These are phyloP conservation scores for Mortierella sp. DNA, from an alignment of 371 early-diverging fungal species.

Conservation along the genomic window DNA sequence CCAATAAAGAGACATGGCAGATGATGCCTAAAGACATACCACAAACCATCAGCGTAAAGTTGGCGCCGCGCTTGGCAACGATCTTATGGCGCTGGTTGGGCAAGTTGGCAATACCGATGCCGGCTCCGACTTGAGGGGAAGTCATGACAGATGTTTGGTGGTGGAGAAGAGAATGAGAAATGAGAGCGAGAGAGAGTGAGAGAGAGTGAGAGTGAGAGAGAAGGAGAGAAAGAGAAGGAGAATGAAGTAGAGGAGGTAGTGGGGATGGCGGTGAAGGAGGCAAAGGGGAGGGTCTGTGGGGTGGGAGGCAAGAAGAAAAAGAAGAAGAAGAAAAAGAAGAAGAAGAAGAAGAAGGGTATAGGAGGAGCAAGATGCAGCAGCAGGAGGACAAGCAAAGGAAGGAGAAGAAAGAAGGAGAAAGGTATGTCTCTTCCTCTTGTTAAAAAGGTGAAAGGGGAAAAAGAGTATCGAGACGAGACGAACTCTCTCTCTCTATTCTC, in stretches of 20 bases:
- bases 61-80: slow-evolving; percentile 92
- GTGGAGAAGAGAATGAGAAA: neutral
- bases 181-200: neutral
- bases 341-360: neutral
- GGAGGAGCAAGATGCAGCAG: neutral
- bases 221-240: slow-evolving; percentile 2
- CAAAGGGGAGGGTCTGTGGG: neutral
- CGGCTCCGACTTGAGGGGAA: slow-evolving; percentile 66
- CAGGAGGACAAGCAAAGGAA: neutral
- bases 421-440: neutral
- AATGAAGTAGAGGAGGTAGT: neutral
- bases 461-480: neutral
- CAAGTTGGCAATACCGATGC: slow-evolving; percentile 97
- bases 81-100: slow-evolving; percentile 98
- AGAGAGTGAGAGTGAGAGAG: neutral
- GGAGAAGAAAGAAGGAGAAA: neutral
- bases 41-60: slow-evolving; percentile 97
- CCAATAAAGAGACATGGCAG: neutral
- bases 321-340: slow-evolving; percentile 1
- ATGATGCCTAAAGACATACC: slow-evolving; percentile 66
- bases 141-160: slow-evolving; percentile 51
- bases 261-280: neutral
- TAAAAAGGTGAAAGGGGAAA: slow-evolving; percentile 5
- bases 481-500: neutral
- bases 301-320: neutral